A percentile compares a stretch with the other conserved stretches of the same genome.
Conservation (phyloP, 306 rosid species). For the Neltuma alba region DNA sequence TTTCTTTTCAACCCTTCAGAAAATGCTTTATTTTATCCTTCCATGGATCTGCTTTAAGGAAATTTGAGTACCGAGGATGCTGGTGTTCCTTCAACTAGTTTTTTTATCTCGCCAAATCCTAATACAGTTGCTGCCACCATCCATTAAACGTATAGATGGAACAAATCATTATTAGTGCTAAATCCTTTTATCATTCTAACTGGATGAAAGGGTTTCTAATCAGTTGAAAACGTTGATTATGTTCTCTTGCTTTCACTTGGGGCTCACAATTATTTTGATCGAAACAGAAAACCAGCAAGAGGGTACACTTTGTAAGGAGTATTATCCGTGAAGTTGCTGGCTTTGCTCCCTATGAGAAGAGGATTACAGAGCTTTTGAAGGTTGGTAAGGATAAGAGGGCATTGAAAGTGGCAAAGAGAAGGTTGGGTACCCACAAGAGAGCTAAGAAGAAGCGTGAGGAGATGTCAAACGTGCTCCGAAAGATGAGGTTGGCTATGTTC, state of each 20-base stretch:
- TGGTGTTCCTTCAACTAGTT: neutral
- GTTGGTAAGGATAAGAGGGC: constrained; percentile 96
- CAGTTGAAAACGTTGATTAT: too few relatives aligned
- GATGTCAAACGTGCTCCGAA: constrained; percentile 84
- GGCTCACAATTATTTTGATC: constrained; percentile 1
- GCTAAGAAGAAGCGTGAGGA: constrained; percentile 96
- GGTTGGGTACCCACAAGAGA: constrained; percentile 91
- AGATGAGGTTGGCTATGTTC: constrained; percentile 69
- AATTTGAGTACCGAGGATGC: neutral
- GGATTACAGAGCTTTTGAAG: constrained; percentile 89
- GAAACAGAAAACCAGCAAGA: constrained; percentile 73
- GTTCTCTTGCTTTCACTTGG: neutral
- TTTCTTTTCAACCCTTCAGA: too few relatives aligned
- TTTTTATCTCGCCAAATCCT: neutral
- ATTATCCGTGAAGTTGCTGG: constrained; percentile 75
- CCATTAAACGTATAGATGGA: neutral
- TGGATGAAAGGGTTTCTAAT: neutral
- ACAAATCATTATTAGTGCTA: neutral
- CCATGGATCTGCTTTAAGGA: neutral
- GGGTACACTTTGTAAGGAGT: constrained; percentile 76
- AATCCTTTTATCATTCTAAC: neutral
- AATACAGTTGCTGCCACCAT: neutral
- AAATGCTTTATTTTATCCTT: neutral
- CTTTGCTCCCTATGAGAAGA: constrained; percentile 87
- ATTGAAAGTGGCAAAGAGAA: constrained; percentile 77